phyloP scores from a whole-genome alignment of 2,329 filamentous ascomycete species.

The Curvularia spicifera region DNA sequence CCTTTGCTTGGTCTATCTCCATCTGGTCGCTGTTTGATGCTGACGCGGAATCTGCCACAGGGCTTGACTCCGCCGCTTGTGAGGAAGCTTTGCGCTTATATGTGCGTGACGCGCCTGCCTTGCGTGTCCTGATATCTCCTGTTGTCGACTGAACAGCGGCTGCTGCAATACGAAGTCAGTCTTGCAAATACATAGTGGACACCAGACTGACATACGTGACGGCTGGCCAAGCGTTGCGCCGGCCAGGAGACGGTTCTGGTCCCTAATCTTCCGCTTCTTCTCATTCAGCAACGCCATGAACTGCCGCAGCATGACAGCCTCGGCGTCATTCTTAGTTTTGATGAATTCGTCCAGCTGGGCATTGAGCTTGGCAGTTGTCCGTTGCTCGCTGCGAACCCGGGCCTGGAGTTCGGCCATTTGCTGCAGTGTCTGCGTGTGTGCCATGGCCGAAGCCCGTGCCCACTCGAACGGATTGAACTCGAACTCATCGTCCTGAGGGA shows the following conservation, averaged over 20 bases:
- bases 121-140: conserved; percentile 35
- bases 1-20: conserved; percentile 41
- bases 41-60: conserved; percentile 19
- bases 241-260: conserved; percentile 70
- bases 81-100: conserved; percentile 46
- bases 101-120: conserved; percentile 42
- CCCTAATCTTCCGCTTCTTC: conserved; percentile 80
- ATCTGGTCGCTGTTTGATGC: conserved; percentile 43
- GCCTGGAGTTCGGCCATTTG: conserved; percentile 54
- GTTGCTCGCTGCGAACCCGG: conserved; percentile 59
- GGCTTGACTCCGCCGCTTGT: conserved; percentile 31
- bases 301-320: conserved; percentile 70
- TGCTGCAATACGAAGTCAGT: conserved; percentile 23
- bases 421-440: conserved; percentile 55
- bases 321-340: conserved; percentile 69
- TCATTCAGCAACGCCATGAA: conserved; percentile 75
- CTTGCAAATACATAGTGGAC: background rate
- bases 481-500: conserved; percentile 63
- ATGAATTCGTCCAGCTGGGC: conserved; percentile 71
- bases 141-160: conserved; percentile 37
- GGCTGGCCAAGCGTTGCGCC: conserved; percentile 56
- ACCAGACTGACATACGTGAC: conserved; percentile 30
- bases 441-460: conserved; percentile 66
- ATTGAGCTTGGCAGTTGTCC: conserved; percentile 64
- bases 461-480: conserved; percentile 72